phyloP scores from a whole-genome alignment of 305 asterid species.

The Fraxinus angustifolia region DNA sequence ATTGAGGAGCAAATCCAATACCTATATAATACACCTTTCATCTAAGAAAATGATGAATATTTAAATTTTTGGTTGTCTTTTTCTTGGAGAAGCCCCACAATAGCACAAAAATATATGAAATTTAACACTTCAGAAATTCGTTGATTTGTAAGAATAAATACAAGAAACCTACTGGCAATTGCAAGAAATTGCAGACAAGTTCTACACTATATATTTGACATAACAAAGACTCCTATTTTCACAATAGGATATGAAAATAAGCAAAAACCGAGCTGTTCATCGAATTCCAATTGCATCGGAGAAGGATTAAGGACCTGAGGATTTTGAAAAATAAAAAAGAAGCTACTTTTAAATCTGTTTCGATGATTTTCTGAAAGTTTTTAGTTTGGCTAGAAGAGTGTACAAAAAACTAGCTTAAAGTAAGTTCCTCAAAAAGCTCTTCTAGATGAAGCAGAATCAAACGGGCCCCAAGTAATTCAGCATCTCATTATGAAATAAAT shows the following conservation, averaged over 20 bases:
- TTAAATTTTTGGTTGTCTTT: too few species aligned
- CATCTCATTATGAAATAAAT: not conserved
- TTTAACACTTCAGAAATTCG: too few species aligned
- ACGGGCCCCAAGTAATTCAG: not conserved
- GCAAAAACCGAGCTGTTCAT: not conserved
- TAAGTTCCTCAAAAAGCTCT: not conserved
- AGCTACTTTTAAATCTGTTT: not conserved
- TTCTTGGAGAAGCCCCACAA: too few species aligned
- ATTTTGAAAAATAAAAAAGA: not conserved
- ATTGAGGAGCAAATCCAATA: too few species aligned
- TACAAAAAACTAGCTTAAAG: not conserved
- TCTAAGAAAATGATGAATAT: too few species aligned
- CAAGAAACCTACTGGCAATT: not conserved
- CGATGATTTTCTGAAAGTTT: too few species aligned
- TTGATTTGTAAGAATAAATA: too few species aligned
- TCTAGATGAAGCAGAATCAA: not conserved
- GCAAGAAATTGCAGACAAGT: not conserved
- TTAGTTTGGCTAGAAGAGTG: not conserved
- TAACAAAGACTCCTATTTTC: not conserved
- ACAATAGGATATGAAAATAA: not conserved
- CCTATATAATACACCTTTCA: too few species aligned
- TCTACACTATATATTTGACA: not conserved
- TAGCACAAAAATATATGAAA: too few species aligned
- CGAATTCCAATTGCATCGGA: not conserved
- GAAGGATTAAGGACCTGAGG: not conserved